phyloP scores from a whole-genome alignment of 1,284 basidiomycete genomes.

The Heterobasidion annosum region DNA sequence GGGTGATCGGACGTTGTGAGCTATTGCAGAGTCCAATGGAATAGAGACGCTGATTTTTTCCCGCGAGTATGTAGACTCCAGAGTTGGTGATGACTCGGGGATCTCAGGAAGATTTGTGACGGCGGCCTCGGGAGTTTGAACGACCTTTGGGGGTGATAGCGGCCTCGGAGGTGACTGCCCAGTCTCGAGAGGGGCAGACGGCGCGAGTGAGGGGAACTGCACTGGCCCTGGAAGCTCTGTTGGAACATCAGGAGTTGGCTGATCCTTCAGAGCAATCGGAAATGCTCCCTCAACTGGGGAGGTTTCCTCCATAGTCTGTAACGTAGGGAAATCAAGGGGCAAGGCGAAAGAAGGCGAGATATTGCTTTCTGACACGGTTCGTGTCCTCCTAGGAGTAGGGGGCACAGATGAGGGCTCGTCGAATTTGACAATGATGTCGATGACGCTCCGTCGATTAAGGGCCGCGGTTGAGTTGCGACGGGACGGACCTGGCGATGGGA shows the following conservation, averaged over 20 bases:
- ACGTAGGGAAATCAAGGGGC: neutral
- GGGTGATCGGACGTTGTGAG: no score
- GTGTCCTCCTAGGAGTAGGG: neutral
- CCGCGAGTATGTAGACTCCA: no score
- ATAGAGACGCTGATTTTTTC: no score
- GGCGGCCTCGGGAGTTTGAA: no score
- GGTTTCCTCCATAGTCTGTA: slow-evolving; percentile 1
- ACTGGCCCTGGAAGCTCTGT: neutral
- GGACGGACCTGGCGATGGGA: neutral
- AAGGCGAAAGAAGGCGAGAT: neutral
- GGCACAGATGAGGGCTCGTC: neutral
- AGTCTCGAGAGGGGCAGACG: no score
- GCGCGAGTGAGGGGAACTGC: neutral
- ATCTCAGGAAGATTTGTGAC: no score
- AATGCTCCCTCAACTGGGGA: neutral
- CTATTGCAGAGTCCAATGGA: no score
- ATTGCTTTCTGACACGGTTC: slow-evolving; percentile 1
- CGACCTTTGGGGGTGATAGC: no score
- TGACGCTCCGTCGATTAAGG: slow-evolving; percentile 2
- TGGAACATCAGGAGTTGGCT: neutral
- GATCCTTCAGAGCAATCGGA: neutral
- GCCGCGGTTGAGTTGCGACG: neutral
- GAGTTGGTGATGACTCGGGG: no score
- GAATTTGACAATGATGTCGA: slow-evolving; percentile 1
- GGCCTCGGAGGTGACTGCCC: no score